Conservation (phyloP, 2,329 filamentous ascomycete genomes). For the Chalaropsis thielavioides region DNA sequence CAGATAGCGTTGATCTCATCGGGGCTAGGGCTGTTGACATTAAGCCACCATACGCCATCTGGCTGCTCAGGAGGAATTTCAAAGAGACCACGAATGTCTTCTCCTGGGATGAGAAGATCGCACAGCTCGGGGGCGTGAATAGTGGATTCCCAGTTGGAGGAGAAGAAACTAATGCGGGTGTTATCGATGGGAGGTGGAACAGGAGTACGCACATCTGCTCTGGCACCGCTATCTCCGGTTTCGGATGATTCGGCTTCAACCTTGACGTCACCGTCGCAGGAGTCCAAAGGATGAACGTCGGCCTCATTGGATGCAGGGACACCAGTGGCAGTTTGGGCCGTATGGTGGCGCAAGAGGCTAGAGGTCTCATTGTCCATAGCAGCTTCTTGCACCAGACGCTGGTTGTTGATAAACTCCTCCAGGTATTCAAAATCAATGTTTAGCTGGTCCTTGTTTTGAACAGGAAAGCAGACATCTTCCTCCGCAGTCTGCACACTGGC, state of each 20-base stretch:
- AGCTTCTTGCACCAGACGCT: slow-evolving; percentile 27
- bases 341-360: slow-evolving; percentile 21
- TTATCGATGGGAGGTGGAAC: slow-evolving; percentile 36
- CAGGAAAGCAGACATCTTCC: slow-evolving; percentile 79
- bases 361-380: slow-evolving; percentile 21
- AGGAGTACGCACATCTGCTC: slow-evolving; percentile 18
- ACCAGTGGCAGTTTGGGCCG: slow-evolving; percentile 24
- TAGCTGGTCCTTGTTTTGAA: slow-evolving; percentile 59
- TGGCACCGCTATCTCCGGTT: slow-evolving; percentile 25
- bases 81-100: slow-evolving; percentile 81
- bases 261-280: not conserved
- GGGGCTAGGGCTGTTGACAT: slow-evolving; percentile 78
- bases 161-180: slow-evolving; percentile 93
- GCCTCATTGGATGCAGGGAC: not conserved
- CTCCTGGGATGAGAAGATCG: slow-evolving; percentile 75
- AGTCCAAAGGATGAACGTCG: not conserved
- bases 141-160: slow-evolving; percentile 82
- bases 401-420: slow-evolving; percentile 70
- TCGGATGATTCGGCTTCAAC: slow-evolving; percentile 24
- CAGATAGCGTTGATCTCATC: slow-evolving; percentile 80
- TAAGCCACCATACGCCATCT: slow-evolving; percentile 96
- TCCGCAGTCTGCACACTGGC: slow-evolving; percentile 58
- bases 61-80: slow-evolving; percentile 44
- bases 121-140: slow-evolving; percentile 83
- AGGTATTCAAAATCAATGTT: slow-evolving; percentile 87